A percentile compares a stretch with the other conserved stretches of the same genome.
Evolutionary conservation across 345 rosid species (phyloP).

Genomic region (Mangifera indica): DNA sequence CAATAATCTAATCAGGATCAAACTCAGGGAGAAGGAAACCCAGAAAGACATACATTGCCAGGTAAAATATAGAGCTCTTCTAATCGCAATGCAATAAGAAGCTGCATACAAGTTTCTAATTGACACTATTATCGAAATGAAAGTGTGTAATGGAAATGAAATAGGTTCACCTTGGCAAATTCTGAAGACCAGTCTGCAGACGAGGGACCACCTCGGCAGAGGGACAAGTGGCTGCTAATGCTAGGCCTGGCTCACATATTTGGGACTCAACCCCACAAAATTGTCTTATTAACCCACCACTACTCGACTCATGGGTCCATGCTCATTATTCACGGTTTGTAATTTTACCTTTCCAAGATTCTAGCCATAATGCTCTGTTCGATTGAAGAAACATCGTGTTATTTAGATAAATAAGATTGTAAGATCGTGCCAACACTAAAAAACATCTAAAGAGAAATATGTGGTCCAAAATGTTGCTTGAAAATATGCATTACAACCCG

Average conservation of each 20-base stretch:
- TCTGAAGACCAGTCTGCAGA: background rate
- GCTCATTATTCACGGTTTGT: background rate
- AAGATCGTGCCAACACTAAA: background rate
- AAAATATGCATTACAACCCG: background rate
- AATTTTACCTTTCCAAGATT: constrained; percentile 1
- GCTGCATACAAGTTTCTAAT: constrained; percentile 8
- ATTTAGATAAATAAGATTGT: background rate
- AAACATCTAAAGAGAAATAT: background rate
- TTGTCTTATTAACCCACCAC: constrained; percentile 3
- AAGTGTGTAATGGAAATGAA: background rate
- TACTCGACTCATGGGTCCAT: background rate
- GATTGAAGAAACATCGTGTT: background rate
- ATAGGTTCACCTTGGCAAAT: background rate
- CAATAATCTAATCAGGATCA: too few relatives aligned
- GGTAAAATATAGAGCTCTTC: background rate
- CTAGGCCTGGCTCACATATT: background rate
- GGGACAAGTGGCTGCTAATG: constrained; percentile 4
- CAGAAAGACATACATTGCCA: background rate
- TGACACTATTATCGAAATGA: background rate
- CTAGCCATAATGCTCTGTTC: background rate
- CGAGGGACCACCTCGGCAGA: constrained; percentile 18
- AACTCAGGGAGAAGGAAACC: background rate
- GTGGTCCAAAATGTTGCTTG: background rate
- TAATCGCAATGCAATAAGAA: background rate
- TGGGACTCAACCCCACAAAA: constrained; percentile 11